Evolutionary conservation across 139 green algal species (phyloP).

Genomic region (Coelastrella sp.): DNA sequence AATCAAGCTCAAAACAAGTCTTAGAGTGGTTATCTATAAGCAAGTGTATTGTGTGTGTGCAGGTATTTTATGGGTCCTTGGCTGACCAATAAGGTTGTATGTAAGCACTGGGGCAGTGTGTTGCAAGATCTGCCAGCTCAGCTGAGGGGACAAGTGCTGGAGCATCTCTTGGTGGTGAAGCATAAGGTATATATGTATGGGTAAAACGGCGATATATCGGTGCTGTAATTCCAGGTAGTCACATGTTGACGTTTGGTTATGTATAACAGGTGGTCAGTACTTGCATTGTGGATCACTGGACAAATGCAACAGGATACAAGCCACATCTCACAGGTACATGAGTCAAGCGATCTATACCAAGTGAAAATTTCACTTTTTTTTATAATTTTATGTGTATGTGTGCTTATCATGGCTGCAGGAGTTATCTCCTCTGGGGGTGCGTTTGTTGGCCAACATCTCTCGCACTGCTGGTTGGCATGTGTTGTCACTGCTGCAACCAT

Average conservation of each 20-base stretch:
- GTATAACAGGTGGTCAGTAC: too few species aligned
- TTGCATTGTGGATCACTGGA: too few species aligned
- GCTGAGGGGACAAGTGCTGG: constrained; percentile 24
- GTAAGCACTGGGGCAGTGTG: constrained; percentile 35
- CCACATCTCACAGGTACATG: too few species aligned
- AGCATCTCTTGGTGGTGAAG: background rate
- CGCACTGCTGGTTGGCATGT: background rate
- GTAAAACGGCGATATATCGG: too few species aligned
- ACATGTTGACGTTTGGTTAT: background rate
- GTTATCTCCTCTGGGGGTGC: background rate
- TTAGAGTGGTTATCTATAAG: background rate
- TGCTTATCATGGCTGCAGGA: constrained; percentile 17
- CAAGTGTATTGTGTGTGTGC: background rate
- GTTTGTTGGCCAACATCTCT: background rate
- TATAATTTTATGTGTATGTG: background rate
- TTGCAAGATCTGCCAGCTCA: constrained; percentile 30
- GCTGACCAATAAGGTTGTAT: constrained; percentile 34
- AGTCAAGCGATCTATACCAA: too few species aligned
- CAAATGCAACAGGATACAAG: too few species aligned
- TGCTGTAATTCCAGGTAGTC: too few species aligned
- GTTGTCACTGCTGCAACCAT: constrained; percentile 29
- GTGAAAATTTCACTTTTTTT: too few species aligned
- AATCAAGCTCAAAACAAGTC: background rate
- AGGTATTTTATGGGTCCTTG: constrained; percentile 42
- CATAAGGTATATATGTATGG: constrained; percentile 21